phyloP scores from a whole-genome alignment of 306 rosid species.

The Delonix regia region DNA sequence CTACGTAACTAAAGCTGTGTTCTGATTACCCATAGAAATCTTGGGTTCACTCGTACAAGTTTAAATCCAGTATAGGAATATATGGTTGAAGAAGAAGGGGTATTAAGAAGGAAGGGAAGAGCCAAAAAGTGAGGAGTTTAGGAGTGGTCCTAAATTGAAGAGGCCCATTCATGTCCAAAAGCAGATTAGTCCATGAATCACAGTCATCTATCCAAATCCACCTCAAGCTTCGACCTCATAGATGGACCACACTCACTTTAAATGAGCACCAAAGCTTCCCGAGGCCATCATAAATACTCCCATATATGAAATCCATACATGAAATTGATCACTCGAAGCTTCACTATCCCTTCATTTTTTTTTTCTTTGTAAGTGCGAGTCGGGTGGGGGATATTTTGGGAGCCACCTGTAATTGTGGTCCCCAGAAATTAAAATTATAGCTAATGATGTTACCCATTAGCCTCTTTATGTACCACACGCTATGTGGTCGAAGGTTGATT shows the following conservation, averaged over 20 bases:
- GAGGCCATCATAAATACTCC: constrained; percentile 33
- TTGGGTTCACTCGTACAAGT: too few relatives aligned
- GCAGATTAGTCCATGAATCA: constrained; percentile 49
- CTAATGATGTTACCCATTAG: constrained; percentile 37
- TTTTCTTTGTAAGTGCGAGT: neutral
- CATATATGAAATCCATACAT: constrained; percentile 31
- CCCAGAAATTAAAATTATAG: constrained; percentile 32
- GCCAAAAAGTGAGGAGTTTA: too few relatives aligned
- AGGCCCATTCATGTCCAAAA: constrained; percentile 14
- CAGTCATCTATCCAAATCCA: constrained; percentile 38
- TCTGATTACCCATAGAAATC: too few relatives aligned
- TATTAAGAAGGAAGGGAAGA: neutral
- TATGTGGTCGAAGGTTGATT: constrained; percentile 11
- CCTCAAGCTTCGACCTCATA: neutral
- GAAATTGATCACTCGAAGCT: constrained; percentile 51
- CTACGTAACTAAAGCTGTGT: too few relatives aligned
- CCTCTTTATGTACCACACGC: constrained; percentile 25
- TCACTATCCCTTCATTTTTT: constrained; percentile 19
- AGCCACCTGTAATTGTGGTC: constrained; percentile 18
- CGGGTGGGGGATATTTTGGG: constrained; percentile 1
- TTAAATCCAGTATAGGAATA: too few relatives aligned
- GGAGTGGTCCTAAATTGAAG: neutral
- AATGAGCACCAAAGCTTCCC: neutral
- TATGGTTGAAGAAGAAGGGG: too few relatives aligned
- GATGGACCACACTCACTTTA: neutral